Evolutionary conservation across 2,329 filamentous ascomycete genomes (phyloP).

Genomic region (Neonectria coccinea): DNA sequence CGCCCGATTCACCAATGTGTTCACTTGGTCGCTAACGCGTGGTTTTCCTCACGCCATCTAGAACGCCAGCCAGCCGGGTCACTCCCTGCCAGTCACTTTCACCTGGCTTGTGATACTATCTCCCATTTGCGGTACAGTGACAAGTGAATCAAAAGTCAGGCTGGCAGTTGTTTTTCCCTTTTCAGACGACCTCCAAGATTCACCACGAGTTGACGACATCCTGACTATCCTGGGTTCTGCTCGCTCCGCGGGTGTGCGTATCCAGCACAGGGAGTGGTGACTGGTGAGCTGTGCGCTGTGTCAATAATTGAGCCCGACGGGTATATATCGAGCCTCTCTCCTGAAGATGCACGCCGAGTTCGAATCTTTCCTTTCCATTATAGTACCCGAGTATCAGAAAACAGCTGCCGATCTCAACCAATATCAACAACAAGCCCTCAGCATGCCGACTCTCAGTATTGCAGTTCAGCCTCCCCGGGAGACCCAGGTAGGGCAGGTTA

Average conservation of each 20-base stretch:
- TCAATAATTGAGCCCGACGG: slow-evolving; percentile 2
- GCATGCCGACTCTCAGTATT: slow-evolving; percentile 37
- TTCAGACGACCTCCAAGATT: not conserved
- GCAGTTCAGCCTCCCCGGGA: slow-evolving; percentile 43
- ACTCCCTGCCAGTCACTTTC: not conserved
- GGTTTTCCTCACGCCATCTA: not conserved
- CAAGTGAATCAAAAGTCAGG: slow-evolving; percentile 5
- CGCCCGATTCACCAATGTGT: not conserved
- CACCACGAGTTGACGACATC: not conserved
- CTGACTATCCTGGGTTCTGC: not conserved
- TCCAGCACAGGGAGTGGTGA: not conserved
- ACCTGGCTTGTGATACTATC: not conserved
- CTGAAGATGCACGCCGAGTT: not conserved
- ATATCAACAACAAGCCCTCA: not conserved
- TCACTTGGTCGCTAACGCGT: not conserved
- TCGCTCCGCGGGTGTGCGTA: slow-evolving; percentile 3
- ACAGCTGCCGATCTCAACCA: not conserved
- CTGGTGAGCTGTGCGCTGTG: not conserved
- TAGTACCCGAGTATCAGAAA: not conserved
- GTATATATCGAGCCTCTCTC: slow-evolving; percentile 14
- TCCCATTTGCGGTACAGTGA: not conserved
- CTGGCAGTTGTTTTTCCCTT: not conserved
- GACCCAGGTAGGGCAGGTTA: slow-evolving; percentile 25
- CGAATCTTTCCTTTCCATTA: slow-evolving; percentile 24
- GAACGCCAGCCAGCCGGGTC: not conserved